Percentiles rank a stretch among this genome's conserved stretches.
Conservation (phyloP, 1,284 basidiomycete species). For the Fomitopsis schrenkii region DNA sequence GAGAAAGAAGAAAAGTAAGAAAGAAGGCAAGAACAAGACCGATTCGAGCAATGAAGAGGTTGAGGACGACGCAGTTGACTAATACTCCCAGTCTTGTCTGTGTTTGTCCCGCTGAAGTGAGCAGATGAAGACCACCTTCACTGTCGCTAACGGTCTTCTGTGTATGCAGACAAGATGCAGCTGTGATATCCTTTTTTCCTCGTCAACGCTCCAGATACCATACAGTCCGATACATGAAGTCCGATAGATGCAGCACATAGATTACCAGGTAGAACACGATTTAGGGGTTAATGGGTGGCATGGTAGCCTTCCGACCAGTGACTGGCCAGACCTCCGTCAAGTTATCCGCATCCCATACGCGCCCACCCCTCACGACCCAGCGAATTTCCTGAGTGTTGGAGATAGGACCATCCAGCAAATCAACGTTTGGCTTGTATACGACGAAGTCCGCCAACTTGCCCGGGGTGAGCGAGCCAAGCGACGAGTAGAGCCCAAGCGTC, state of each 20-base stretch:
- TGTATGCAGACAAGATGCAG: no score
- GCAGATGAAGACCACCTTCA: no score
- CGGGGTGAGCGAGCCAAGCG: conserved; percentile 56
- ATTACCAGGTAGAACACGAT: not conserved
- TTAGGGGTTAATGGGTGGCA: conserved; percentile 56
- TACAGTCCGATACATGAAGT: not conserved
- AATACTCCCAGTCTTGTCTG: not conserved
- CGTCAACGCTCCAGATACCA: not conserved
- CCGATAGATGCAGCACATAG: not conserved
- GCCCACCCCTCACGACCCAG: conserved; percentile 57
- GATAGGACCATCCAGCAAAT: conserved; percentile 53
- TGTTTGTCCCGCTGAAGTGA: not conserved
- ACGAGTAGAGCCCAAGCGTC: conserved; percentile 56
- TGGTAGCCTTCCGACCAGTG: conserved; percentile 45
- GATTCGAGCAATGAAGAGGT: not conserved
- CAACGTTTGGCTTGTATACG: conserved; percentile 53
- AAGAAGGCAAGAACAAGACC: conserved; percentile 3
- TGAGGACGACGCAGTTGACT: not conserved
- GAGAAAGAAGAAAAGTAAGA: conserved; percentile 56
- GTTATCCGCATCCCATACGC: conserved; percentile 60
- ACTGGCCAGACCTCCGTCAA: conserved; percentile 70
- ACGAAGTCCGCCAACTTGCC: conserved; percentile 70
- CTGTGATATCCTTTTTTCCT: no score
- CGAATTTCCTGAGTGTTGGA: conserved; percentile 42
- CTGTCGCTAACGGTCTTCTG: no score